Base-by-base conservation (phyloP, 2,329 filamentous ascomycete genomes). In the Laburnicola sp. region DNA sequence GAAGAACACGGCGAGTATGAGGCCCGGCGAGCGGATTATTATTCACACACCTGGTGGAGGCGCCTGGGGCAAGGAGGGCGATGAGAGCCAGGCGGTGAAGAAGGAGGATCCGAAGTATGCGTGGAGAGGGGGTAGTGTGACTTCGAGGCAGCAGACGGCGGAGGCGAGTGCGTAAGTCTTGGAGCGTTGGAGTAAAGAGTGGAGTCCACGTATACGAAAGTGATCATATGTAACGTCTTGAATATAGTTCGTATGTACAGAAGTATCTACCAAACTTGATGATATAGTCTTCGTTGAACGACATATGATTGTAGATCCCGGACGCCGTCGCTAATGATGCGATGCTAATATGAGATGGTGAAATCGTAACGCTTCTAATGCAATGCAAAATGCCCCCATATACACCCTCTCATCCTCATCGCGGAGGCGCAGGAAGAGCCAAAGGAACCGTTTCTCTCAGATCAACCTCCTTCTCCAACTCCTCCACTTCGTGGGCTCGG, bases 1-100 rank as follows among this genome's bases (percentile, higher is more conserved):
- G 1, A 93, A 93, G 78, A 93, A 92, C 60, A 90, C 85, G 25
- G 88, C 88, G 9, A 80, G 81, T 9, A 91, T 93, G 87, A 79
- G 84, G 65, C 78, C 85, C 0, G 89, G 89, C 0, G 89, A 94
- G 66, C 77, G 88, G 5, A 91, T 93, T 64, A 88, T 93, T 48
- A 78, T 94, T 16, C 80, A 80, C 57, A 93, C 89, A 3, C 89
- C 89, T 2, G 89, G 89, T 27, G 89, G 89, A 47, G 89, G 89
- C 36, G 89, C 86, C 0, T 93, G 88, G 87, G 88, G 88, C 0
- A 74, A 73, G 34, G 75, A 78, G 0, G 87, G 85, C 0, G 77
- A 81, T 49, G 78, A 82, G 60, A 86, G 78, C 31, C 75, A 78
- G 44, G 77, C 73, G 32, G 63, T 70, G 45, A 74, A 72, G 50